A percentile compares a stretch with the other conserved stretches of the same genome.
phyloP scores from a whole-genome alignment of 2,329 filamentous ascomycete species.

The Elsinoe perseae region DNA sequence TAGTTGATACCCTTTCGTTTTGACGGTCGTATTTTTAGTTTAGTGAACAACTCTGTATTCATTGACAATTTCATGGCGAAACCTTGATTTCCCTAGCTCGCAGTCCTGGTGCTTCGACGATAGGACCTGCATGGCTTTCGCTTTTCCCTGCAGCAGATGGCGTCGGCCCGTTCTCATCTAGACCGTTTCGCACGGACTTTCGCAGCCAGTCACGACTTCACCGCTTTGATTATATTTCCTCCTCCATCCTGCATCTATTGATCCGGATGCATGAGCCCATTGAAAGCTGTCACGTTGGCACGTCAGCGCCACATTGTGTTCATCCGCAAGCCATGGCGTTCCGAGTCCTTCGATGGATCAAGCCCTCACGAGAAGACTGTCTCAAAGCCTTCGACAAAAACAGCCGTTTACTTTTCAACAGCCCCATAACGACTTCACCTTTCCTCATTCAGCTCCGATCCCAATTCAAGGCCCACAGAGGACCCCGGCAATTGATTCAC shows the following conservation, averaged over 20 bases:
- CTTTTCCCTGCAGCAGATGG: constrained; percentile 1
- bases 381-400: constrained; percentile 2
- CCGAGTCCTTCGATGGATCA: neutral
- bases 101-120: neutral
- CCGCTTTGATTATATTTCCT: neutral
- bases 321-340: neutral
- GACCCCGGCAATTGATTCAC: constrained; percentile 1
- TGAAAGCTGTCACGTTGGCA: neutral
- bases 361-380: neutral
- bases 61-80: neutral
- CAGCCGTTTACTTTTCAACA: constrained; percentile 6
- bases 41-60: neutral
- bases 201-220: neutral
- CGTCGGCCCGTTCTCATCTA: constrained; percentile 7
- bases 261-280: neutral
- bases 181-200: neutral
- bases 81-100: neutral
- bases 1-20: neutral
- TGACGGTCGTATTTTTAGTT: neutral
- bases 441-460: neutral
- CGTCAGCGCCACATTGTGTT: neutral
- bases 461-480: neutral
- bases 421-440: constrained; percentile 8
- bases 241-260: neutral
- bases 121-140: neutral